Conservation (phyloP, 176 grass and related monocot species). For the Metroxylon sagu region DNA sequence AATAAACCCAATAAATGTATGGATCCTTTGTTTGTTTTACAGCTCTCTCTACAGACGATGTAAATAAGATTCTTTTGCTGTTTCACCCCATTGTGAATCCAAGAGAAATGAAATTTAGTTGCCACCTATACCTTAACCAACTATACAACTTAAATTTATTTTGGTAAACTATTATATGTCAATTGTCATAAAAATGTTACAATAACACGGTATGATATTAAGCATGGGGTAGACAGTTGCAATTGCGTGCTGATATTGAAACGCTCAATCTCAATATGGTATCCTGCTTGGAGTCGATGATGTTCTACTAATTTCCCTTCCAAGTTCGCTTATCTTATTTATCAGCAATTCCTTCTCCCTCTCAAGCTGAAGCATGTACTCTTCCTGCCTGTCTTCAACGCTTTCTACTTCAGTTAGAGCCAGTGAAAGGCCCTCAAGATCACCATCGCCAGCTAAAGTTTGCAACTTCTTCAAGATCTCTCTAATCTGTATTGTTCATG, state of each 20-base stretch:
- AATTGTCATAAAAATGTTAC: background rate
- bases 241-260: no score
- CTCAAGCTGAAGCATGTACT: conserved; percentile 62
- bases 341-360: conserved; percentile 54
- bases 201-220: background rate
- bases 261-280: conserved; percentile 15
- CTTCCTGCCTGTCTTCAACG: conserved; percentile 49
- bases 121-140: no score
- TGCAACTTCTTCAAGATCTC: conserved; percentile 51
- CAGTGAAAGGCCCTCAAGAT: conserved; percentile 46
- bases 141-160: no score
- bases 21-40: no score
- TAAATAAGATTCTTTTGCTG: no score
- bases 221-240: no score
- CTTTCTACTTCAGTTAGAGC: conserved; percentile 64
- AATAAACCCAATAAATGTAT: no score
- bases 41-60: no score
- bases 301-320: conserved; percentile 56
- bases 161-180: background rate
- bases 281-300: conserved; percentile 43
- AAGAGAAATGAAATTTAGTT: no score
- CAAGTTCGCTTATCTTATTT: conserved; percentile 51
- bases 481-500: conserved; percentile 34
- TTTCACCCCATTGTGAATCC: no score
- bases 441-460: conserved; percentile 54